Evolutionary conservation across 2,329 filamentous ascomycete genomes (phyloP).

Genomic region (Blumeria hordei): DNA sequence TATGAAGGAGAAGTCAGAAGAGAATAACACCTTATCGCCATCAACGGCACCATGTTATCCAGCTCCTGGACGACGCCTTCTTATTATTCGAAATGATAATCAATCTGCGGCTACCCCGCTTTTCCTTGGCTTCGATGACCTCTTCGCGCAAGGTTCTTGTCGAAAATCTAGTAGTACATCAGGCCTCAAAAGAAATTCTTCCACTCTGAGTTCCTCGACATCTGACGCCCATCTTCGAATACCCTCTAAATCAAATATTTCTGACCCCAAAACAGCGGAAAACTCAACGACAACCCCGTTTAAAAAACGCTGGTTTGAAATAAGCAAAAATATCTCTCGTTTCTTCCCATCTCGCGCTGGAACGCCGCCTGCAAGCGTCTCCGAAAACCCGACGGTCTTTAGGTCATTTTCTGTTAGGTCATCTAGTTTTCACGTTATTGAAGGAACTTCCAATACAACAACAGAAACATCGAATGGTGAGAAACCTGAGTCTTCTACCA

Average conservation of each 20-base stretch:
- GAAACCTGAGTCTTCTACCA: neutral
- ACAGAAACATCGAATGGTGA: neutral
- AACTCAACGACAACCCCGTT: constrained; percentile 5
- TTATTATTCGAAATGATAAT: constrained; percentile 45
- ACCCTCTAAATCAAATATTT: constrained; percentile 4
- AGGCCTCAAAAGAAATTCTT: constrained; percentile 11
- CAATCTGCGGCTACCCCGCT: constrained; percentile 15
- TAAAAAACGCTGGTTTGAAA: constrained; percentile 37
- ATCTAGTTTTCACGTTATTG: too few relatives aligned
- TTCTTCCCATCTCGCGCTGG: constrained; percentile 11
- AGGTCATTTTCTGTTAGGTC: too few relatives aligned
- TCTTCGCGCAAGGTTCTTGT: constrained; percentile 12
- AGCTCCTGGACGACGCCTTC: constrained; percentile 39
- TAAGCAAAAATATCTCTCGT: constrained; percentile 36
- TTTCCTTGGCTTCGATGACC: constrained; percentile 40
- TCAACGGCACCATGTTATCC: constrained; percentile 43
- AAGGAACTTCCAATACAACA: neutral
- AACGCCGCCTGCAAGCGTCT: constrained; percentile 1
- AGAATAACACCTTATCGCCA: constrained; percentile 22
- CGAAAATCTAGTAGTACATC: neutral
- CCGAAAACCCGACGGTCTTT: constrained; percentile 9
- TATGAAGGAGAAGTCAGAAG: constrained; percentile 30
- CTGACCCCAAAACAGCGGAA: constrained; percentile 6
- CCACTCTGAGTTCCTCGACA: neutral
- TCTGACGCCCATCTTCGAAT: neutral